Percentiles rank a stretch among this genome's conserved stretches.
Evolutionary conservation across 345 rosid genomes (phyloP).

Genomic region (Eucalyptus rudis): DNA sequence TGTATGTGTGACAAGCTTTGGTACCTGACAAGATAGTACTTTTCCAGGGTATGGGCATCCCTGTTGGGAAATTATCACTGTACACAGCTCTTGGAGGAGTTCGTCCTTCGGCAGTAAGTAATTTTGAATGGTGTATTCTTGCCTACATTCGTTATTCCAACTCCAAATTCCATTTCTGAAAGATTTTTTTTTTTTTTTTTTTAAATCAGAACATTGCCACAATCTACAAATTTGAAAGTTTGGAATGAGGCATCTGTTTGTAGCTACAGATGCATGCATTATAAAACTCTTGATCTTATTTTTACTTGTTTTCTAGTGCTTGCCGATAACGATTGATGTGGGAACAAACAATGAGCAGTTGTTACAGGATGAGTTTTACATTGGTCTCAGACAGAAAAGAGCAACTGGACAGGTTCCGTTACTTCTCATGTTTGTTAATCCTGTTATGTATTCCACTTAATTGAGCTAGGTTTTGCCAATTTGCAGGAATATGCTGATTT

Average conservation of each 20-base stretch:
- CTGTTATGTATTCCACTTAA: neutral
- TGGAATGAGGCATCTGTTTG: neutral
- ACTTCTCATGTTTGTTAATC: neutral
- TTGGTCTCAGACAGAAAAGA: constrained; percentile 66
- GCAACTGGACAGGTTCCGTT: constrained; percentile 67
- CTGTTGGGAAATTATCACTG: constrained; percentile 73
- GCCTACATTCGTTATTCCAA: neutral
- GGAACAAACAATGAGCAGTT: constrained; percentile 81
- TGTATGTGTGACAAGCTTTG: neutral
- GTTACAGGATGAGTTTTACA: constrained; percentile 81
- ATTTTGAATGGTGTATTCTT: neutral
- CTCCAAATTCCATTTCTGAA: neutral
- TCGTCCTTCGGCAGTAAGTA: constrained; percentile 78
- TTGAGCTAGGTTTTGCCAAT: neutral
- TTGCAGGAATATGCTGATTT: constrained; percentile 68
- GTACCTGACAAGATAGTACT: neutral
- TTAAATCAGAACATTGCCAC: neutral
- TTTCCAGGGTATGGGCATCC: constrained; percentile 83
- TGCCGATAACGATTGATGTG: constrained; percentile 83
- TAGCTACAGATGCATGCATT: neutral
- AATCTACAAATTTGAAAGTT: neutral
- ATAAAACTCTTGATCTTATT: neutral
- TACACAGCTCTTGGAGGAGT: constrained; percentile 90
- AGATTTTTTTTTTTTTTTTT: no score
- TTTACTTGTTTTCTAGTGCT: constrained; percentile 34